Percentiles rank a stretch among this genome's conserved stretches.
Evolutionary conservation across 495 filamentous ascomycete species (phyloP).

Genomic region (Podospora tetraspora): DNA sequence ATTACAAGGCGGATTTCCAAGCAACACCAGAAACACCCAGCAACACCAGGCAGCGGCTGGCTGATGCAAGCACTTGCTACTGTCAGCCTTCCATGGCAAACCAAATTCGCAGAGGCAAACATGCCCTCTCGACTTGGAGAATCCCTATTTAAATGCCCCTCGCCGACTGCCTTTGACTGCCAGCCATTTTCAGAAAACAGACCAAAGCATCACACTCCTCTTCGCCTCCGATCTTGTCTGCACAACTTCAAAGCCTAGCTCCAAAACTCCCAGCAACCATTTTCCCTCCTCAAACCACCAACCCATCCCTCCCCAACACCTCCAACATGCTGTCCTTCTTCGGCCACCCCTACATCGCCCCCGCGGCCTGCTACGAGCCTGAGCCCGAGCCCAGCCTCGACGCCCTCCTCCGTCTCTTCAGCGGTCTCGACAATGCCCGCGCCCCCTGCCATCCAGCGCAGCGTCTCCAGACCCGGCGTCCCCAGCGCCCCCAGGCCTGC

Average conservation of each 20-base stretch:
- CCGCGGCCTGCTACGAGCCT: background rate
- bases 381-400: conserved; percentile 44
- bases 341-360: conserved; percentile 4
- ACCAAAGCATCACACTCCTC: background rate
- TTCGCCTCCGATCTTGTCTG: background rate
- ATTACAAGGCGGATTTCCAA: conserved; percentile 3
- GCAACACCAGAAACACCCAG: background rate
- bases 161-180: background rate
- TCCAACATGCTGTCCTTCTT: conserved; percentile 9
- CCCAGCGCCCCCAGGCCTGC: background rate
- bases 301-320: background rate
- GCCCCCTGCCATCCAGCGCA: background rate
- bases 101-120: background rate
- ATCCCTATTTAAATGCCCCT: background rate
- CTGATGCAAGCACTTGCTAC: background rate
- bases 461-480: background rate
- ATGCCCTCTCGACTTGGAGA: background rate
- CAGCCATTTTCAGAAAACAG: background rate
- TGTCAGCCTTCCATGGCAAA: background rate
- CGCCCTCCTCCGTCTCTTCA: conserved; percentile 66
- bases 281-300: background rate
- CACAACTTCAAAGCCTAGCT: background rate
- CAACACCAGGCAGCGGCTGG: background rate
- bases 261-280: background rate
- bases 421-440: conserved; percentile 56